Percentiles rank a stretch among this genome's conserved stretches.
Evolutionary conservation across 495 filamentous ascomycete species (phyloP).

Genomic region (Aspergillus kassunensis): DNA sequence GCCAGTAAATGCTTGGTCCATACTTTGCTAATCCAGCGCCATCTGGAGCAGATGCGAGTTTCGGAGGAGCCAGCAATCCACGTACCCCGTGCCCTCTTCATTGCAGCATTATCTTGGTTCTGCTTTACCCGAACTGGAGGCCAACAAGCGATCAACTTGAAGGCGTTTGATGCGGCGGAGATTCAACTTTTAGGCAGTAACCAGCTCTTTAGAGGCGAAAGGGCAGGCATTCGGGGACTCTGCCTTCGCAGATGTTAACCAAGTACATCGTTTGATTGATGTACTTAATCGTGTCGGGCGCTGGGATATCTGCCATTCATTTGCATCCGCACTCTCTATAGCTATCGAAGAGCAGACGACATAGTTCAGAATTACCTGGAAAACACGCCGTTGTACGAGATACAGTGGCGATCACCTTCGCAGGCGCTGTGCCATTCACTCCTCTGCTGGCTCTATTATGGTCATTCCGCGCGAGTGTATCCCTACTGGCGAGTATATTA

Average conservation of each 20-base stretch:
- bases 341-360: conserved; percentile 13
- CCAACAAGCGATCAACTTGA: conserved; percentile 7
- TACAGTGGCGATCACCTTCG: no score
- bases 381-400: no score
- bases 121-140: conserved; percentile 17
- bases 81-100: conserved; percentile 25
- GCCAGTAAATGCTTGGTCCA: conserved; percentile 27
- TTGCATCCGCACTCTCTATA: conserved; percentile 19
- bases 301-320: conserved; percentile 32
- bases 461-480: conserved; percentile 62
- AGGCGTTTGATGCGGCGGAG: conserved; percentile 21
- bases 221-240: conserved; percentile 2
- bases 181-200: conserved; percentile 16
- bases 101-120: conserved; percentile 21
- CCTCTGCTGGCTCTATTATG: conserved; percentile 61
- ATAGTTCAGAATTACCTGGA: no score
- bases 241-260: conserved; percentile 12
- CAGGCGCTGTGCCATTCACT: conserved; percentile 61
- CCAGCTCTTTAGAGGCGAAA: not conserved
- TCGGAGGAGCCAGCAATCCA: conserved; percentile 30
- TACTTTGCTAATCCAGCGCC: conserved; percentile 21
- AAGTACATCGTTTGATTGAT: conserved; percentile 27
- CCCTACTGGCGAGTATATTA: conserved; percentile 51
- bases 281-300: conserved; percentile 31
- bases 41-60: conserved; percentile 23